Percentiles rank a stretch among this genome's conserved stretches.
Evolutionary conservation across 768 basidiomycete genomes (phyloP).

Genomic region (Calocera viscosa): DNA sequence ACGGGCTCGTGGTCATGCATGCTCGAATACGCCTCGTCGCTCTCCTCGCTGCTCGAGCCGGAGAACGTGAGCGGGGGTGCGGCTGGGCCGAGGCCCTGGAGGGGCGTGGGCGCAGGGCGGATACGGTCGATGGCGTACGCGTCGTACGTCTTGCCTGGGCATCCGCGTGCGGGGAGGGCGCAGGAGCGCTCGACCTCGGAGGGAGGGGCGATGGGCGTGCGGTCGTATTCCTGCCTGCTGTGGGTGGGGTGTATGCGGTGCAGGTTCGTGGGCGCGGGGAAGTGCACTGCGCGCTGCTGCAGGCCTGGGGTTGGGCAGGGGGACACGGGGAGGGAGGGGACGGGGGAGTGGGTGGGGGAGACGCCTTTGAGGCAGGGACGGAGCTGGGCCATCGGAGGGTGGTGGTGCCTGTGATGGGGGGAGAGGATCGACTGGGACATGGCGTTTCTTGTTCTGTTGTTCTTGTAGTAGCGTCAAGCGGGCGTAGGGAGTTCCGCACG

Average conservation of each 20-base stretch:
- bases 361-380: constrained; percentile 1
- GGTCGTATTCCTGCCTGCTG: constrained; percentile 49
- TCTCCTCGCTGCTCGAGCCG: constrained; percentile 6
- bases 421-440: neutral
- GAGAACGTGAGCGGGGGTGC: constrained; percentile 3
- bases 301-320: neutral
- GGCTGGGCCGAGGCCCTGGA: neutral
- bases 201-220: constrained; percentile 56
- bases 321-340: neutral
- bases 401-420: constrained; percentile 6
- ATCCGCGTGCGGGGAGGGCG: constrained; percentile 65
- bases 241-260: constrained; percentile 34
- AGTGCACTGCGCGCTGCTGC: constrained; percentile 36
- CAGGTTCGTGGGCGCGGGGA: constrained; percentile 31
- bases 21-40: constrained; percentile 1
- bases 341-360: neutral
- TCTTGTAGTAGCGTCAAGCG: neutral
- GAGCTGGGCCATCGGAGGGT: neutral
- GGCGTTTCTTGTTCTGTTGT: neutral
- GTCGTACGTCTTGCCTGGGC: constrained; percentile 54
- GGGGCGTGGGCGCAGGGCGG: neutral
- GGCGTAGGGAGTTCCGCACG: neutral
- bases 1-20: neutral
- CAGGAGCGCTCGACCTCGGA: constrained; percentile 42
- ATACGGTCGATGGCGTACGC: neutral